Percentiles rank a stretch among this genome's conserved stretches.
Conservation (phyloP, 2,329 filamentous ascomycete species). For the Aspergillus texensis region DNA sequence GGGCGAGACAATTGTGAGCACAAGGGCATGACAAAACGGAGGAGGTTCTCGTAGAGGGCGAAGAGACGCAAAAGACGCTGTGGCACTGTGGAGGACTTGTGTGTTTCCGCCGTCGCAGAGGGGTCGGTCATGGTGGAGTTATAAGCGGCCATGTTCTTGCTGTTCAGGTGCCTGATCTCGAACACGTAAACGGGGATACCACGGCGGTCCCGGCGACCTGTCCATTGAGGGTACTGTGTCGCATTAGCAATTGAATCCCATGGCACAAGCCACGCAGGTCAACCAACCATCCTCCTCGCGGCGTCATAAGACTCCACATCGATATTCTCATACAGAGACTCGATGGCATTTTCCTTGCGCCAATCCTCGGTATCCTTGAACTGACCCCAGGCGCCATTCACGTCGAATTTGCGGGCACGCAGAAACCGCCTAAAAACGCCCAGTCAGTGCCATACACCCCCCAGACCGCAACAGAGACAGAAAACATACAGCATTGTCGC, state of each 20-base stretch:
- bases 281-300: constrained; percentile 67
- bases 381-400: constrained; percentile 76
- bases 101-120: constrained; percentile 59
- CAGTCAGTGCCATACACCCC: constrained; percentile 3
- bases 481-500: constrained; percentile 50
- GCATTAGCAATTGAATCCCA: background rate
- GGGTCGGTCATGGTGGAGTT: constrained; percentile 54
- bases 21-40: constrained; percentile 81
- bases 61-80: constrained; percentile 83
- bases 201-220: constrained; percentile 82
- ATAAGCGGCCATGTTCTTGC: constrained; percentile 78
- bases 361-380: constrained; percentile 89
- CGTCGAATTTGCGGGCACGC: constrained; percentile 78
- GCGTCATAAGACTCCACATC: constrained; percentile 82
- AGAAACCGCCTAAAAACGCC: constrained; percentile 69
- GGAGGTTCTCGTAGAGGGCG: constrained; percentile 90
- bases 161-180: constrained; percentile 80
- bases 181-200: constrained; percentile 93
- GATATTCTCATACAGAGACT: constrained; percentile 82
- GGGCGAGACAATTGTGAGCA: constrained; percentile 78
- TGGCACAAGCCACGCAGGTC: background rate
- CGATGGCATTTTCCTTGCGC: constrained; percentile 76
- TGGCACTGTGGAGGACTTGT: constrained; percentile 59
- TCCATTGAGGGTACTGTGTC: constrained; percentile 89
- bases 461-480: background rate